Conservation (phyloP, 2,329 filamentous ascomycete genomes). For the Thielaviopsis euricoi region DNA sequence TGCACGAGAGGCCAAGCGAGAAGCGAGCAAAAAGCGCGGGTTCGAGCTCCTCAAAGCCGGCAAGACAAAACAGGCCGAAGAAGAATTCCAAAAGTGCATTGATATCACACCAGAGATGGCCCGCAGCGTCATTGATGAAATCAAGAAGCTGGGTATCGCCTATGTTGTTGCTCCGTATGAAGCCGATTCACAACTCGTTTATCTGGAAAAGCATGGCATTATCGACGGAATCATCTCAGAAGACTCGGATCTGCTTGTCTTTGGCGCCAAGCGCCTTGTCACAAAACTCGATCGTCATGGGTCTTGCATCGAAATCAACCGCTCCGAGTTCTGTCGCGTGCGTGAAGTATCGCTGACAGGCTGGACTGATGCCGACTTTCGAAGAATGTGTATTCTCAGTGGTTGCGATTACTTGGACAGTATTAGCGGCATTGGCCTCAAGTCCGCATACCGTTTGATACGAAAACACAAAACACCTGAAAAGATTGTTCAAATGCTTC, state of each 20-base stretch:
- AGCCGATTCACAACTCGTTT: slow-evolving; percentile 91
- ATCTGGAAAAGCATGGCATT: slow-evolving; percentile 71
- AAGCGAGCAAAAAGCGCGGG: slow-evolving; percentile 60
- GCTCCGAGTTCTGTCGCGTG: slow-evolving; percentile 74
- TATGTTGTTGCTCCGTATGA: slow-evolving; percentile 96
- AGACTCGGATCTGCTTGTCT: slow-evolving; percentile 90
- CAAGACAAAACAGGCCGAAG: slow-evolving; percentile 61
- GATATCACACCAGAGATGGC: slow-evolving; percentile 97
- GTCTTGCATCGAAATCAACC: slow-evolving; percentile 80
- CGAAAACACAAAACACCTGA: slow-evolving; percentile 83
- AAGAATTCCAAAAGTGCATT: slow-evolving; percentile 85
- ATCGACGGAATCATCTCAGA: slow-evolving; percentile 85
- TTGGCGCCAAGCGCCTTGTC: slow-evolving; percentile 75
- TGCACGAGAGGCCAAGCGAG: slow-evolving; percentile 55
- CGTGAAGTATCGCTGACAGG: slow-evolving; percentile 77
- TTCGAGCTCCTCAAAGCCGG: slow-evolving; percentile 69
- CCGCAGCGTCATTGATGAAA: slow-evolving; percentile 71
- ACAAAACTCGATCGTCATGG: slow-evolving; percentile 93
- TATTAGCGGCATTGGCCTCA: slow-evolving; percentile 73
- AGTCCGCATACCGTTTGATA: slow-evolving; percentile 82
- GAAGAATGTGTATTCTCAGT: slow-evolving; percentile 89
- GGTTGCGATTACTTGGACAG: slow-evolving; percentile 90
- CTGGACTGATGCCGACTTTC: slow-evolving; percentile 83
- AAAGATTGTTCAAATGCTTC: slow-evolving; percentile 61
- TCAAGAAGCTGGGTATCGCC: slow-evolving; percentile 63